A percentile compares a stretch with the other conserved stretches of the same genome.
Evolutionary conservation across 1,284 basidiomycete genomes (phyloP).

Genomic region (Cryptococcus sp.): DNA sequence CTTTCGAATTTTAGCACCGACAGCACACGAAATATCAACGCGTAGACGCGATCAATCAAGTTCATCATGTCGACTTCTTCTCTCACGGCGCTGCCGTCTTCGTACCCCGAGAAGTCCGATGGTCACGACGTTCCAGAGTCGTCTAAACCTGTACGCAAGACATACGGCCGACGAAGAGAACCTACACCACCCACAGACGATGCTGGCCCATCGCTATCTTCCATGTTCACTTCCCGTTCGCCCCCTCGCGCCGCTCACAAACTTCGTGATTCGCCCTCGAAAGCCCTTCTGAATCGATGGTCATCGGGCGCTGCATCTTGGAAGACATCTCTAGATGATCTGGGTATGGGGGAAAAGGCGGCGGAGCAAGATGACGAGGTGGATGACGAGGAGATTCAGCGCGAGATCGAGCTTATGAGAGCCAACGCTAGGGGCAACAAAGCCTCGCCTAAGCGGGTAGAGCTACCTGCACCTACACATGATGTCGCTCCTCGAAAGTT

Average conservation of each 20-base stretch:
- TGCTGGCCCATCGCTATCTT: neutral
- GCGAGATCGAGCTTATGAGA: slow-evolving; percentile 19
- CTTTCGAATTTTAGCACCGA: too few relatives aligned
- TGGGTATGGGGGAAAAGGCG: slow-evolving; percentile 14
- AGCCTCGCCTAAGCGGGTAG: neutral
- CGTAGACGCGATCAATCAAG: too few relatives aligned
- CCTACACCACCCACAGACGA: slow-evolving; percentile 7
- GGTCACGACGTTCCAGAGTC: slow-evolving; percentile 1
- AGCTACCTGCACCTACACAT: neutral
- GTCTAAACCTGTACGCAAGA: slow-evolving; percentile 12
- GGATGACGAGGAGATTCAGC: slow-evolving; percentile 6
- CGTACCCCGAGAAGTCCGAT: neutral
- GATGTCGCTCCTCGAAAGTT: neutral
- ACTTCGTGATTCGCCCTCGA: slow-evolving; percentile 15
- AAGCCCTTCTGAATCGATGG: slow-evolving; percentile 22
- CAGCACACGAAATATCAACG: too few relatives aligned
- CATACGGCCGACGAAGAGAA: slow-evolving; percentile 17
- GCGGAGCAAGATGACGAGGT: slow-evolving; percentile 8
- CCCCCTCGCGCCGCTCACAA: neutral
- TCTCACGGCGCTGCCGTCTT: slow-evolving; percentile 7
- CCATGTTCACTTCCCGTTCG: neutral
- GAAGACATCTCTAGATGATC: slow-evolving; percentile 11
- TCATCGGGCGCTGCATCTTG: slow-evolving; percentile 8
- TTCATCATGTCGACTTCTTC: slow-evolving; percentile 17
- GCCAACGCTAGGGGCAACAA: slow-evolving; percentile 13